Evolutionary conservation across 164 flowering plant species (phyloP), one percentile per base, ranked within the genome.

Genomic region (Umbellularia californica): DNA sequence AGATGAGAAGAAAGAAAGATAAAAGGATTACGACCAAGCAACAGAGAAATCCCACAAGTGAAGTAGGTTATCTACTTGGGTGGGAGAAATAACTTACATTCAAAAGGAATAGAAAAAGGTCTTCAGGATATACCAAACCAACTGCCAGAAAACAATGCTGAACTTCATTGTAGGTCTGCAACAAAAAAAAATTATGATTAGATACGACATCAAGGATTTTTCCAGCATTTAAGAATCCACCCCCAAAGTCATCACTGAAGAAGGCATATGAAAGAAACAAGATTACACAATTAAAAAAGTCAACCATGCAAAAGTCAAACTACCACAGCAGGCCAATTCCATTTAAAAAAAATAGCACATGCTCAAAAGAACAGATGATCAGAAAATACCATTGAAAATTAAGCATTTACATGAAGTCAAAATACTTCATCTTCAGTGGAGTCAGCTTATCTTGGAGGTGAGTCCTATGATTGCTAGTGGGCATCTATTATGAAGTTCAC

Each of bases 121-220:
- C 99, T 83, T 90, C 97, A 30, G 96, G 89, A 75, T 95, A 93
- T n/a, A 93, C 88, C 76, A 83, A 66, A 35, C 98, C 99, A 78
- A 92, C 93, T 15, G 93, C 88, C 79, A 95, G 84, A 84, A 92
- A 94, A 80, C 99, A 95, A 76, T 84, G 99, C 75, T 92, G 99
- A 77, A 93, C 90, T 85, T 90, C 93, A 86, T 95, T 95, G 77
- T 93, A 95, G 20, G 93, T 91, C 98, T 95, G 97, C 84, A 74
- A 50, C 65, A 64, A 19, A 69, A 71, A 69, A 71, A 22, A 28
- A 2, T 28, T 28, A 65, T 23, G 15, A 65, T 60, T 28, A 65
- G 68, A 65, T 65, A 23, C 24, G 5, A 14, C 4, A 28, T 23
- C 28, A n/a, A 13, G 24, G 27, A 25, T 41, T 41, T 41, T 41